Percentiles rank a stretch among this genome's conserved stretches.
Conservation (phyloP, 2,329 filamentous ascomycete species). For the Lasiodiplodia sp. region DNA sequence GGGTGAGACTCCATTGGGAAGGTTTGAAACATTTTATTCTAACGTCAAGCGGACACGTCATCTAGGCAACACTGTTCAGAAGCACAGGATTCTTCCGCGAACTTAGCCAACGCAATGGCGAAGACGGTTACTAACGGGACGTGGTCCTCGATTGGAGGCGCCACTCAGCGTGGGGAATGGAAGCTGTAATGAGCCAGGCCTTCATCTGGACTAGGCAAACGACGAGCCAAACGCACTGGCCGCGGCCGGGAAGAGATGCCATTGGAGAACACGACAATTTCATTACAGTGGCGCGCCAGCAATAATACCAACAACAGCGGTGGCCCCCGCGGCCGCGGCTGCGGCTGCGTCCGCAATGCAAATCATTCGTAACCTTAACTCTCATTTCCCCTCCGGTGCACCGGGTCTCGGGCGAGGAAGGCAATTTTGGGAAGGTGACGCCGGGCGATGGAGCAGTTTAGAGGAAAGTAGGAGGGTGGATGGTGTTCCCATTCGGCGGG, state of each 20-base stretch:
- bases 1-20: slow-evolving; percentile 6
- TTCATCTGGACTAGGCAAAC: neutral
- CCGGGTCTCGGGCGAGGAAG: neutral
- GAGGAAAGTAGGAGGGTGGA: neutral
- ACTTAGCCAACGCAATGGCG: neutral
- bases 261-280: neutral
- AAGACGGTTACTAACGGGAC: neutral
- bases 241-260: neutral
- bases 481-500: neutral
- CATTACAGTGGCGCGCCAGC: neutral
- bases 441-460: neutral
- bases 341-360: neutral
- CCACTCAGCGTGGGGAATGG: neutral
- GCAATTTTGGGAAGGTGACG: neutral
- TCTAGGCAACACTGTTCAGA: neutral
- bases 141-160: neutral
- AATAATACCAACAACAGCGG: neutral
- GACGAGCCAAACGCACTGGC: neutral
- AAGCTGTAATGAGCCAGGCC: neutral
- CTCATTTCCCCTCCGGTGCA: neutral
- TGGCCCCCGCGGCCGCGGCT: neutral
- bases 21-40: slow-evolving; percentile 21
- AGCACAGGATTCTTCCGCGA: neutral
- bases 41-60: slow-evolving; percentile 7
- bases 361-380: slow-evolving; percentile 2